These are phyloP conservation scores for Dictyostelium intermedium DNA, from an alignment of 78 protist species.

Conservation along the genomic window DNA sequence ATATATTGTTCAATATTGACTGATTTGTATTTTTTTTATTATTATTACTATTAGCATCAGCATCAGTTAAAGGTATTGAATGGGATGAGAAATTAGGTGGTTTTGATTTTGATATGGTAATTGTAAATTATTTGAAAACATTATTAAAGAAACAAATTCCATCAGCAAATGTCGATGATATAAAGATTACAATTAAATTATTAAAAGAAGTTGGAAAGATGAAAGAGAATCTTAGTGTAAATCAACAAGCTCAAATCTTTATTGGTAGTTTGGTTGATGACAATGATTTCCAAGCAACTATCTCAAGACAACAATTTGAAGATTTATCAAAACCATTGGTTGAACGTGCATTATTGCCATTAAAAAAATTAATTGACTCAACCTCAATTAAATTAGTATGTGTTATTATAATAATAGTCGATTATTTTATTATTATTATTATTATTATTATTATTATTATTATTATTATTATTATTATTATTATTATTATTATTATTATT, in stretches of 20 bases:
- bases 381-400: constrained; percentile 11
- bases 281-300: constrained; percentile 49
- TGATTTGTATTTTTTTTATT: not conserved
- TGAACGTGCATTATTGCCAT: constrained; percentile 65
- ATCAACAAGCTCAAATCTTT: constrained; percentile 81
- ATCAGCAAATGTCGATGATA: constrained; percentile 3
- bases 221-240: constrained; percentile 87
- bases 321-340: constrained; percentile 59
- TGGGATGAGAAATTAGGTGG: constrained; percentile 88
- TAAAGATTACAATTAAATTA: constrained; percentile 75
- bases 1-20: too few relatives aligned
- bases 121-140: constrained; percentile 69
- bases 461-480: too few relatives aligned
- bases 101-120: constrained; percentile 68
- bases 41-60: constrained; percentile 7
- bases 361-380: constrained; percentile 18
- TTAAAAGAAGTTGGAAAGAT: constrained; percentile 79
- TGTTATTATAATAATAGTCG: too few relatives aligned
- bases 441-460: too few relatives aligned
- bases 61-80: constrained; percentile 28
- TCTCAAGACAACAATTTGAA: constrained; percentile 82
- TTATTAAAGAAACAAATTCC: constrained; percentile 18
- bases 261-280: constrained; percentile 80
- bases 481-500: too few relatives aligned
- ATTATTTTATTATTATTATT: too few relatives aligned